A percentile compares a stretch with the other conserved stretches of the same genome.
Evolutionary conservation across 2,329 filamentous ascomycete species (phyloP).

Genomic region (Hysterium pulicare): DNA sequence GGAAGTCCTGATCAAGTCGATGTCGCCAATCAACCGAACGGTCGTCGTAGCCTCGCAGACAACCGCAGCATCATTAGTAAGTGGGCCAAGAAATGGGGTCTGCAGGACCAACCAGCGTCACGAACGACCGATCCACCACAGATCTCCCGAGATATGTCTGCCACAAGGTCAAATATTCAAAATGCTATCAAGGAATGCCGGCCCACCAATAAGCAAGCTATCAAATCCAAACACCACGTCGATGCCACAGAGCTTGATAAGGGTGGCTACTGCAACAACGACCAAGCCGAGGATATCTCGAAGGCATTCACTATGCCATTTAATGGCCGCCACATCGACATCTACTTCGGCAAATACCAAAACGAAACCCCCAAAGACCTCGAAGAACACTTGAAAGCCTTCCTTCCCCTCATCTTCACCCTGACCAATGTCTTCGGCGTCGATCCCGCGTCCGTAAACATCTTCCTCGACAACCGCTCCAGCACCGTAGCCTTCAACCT

Average conservation of each 20-base stretch:
- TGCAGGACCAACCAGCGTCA: constrained; percentile 12
- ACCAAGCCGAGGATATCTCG: constrained; percentile 35
- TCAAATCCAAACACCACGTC: constrained; percentile 34
- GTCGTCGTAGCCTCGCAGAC: constrained; percentile 21
- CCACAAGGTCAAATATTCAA: constrained; percentile 34
- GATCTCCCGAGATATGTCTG: constrained; percentile 32
- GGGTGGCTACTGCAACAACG: constrained; percentile 36
- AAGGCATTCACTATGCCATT: constrained; percentile 36
- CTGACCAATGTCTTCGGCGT: constrained; percentile 60
- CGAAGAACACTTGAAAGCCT: constrained; percentile 22
- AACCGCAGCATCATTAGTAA: constrained; percentile 31
- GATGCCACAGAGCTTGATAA: constrained; percentile 36
- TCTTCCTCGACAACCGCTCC: constrained; percentile 79
- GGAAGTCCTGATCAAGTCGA: constrained; percentile 29
- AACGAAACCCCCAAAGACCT: constrained; percentile 24
- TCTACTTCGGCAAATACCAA: constrained; percentile 34
- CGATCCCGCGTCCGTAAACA: constrained; percentile 66
- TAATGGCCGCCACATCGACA: constrained; percentile 30
- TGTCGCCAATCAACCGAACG: not conserved
- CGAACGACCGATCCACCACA: constrained; percentile 28
- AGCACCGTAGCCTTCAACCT: constrained; percentile 91
- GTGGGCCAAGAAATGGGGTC: constrained; percentile 36
- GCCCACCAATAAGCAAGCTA: constrained; percentile 28
- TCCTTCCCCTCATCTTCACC: constrained; percentile 33
- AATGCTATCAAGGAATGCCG: constrained; percentile 37